phyloP scores from a whole-genome alignment of 805 yeast species.

The Yueomyces sinensis region DNA sequence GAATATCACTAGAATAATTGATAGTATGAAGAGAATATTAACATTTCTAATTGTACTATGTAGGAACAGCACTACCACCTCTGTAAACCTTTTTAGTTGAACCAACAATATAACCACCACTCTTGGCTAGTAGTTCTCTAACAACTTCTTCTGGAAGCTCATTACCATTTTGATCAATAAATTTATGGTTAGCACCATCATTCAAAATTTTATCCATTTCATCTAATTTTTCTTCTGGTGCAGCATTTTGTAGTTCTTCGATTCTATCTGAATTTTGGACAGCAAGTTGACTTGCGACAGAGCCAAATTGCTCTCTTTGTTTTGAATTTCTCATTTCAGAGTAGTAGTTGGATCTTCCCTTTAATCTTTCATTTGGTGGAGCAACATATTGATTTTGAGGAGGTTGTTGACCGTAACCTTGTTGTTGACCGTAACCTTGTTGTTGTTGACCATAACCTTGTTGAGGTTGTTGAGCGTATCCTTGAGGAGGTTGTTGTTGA shows the following conservation, averaged over 20 bases:
- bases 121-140: background rate
- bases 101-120: background rate
- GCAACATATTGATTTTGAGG: background rate
- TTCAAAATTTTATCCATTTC: constrained; percentile 1
- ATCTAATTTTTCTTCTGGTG: constrained; percentile 1
- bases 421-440: background rate
- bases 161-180: constrained; percentile 2
- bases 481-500: no score
- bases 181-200: constrained; percentile 1
- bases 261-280: background rate
- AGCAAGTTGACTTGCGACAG: background rate
- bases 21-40: no score
- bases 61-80: no score
- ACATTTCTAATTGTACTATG: no score
- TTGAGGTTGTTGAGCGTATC: constrained; percentile 1
- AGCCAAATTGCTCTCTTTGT: background rate
- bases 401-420: no score
- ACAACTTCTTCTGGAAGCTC: background rate
- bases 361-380: background rate
- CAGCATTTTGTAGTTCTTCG: constrained; percentile 1
- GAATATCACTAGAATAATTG: no score
- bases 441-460: background rate
- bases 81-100: background rate
- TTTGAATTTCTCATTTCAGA: background rate
- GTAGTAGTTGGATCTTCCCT: background rate